Percentiles rank a stretch among this genome's conserved stretches.
These are phyloP conservation scores for Suhomyces sp. DNA, from an alignment of 805 yeast genomes.

Conservation along the genomic window DNA sequence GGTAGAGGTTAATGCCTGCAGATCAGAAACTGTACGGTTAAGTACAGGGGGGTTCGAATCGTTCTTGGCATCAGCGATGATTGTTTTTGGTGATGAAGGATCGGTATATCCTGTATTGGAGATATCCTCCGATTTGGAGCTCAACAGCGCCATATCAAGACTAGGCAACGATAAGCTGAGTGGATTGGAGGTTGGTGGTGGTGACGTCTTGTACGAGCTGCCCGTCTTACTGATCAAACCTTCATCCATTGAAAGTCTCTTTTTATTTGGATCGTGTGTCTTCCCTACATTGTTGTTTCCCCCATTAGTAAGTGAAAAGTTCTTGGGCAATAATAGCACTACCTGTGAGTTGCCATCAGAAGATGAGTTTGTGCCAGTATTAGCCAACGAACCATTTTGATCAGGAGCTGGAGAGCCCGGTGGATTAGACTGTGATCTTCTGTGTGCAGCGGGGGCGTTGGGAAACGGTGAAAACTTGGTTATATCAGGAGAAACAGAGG, in stretches of 20 bases:
- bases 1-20: not conserved
- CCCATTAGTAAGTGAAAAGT: slow-evolving; percentile 32
- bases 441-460: slow-evolving; percentile 16
- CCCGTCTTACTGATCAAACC: slow-evolving; percentile 3
- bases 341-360: slow-evolving; percentile 34
- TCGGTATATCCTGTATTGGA: not conserved
- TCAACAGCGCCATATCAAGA: not conserved
- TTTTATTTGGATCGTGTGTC: slow-evolving; percentile 13
- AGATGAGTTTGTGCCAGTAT: not conserved
- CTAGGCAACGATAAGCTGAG: not conserved
- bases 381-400: slow-evolving; percentile 1
- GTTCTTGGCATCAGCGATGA: not conserved
- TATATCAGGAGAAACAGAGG: slow-evolving; percentile 24
- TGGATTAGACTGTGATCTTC: slow-evolving; percentile 36
- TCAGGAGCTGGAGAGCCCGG: slow-evolving; percentile 20
- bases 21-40: not conserved
- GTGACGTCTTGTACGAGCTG: slow-evolving; percentile 3
- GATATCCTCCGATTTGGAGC: not conserved
- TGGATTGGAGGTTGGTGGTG: not conserved
- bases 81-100: not conserved
- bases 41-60: not conserved
- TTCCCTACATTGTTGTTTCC: not conserved
- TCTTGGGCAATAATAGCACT: slow-evolving; percentile 49
- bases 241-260: slow-evolving; percentile 28
- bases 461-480: slow-evolving; percentile 17